phyloP scores from a whole-genome alignment of 257 asterid species.

The Petunia axillaris region DNA sequence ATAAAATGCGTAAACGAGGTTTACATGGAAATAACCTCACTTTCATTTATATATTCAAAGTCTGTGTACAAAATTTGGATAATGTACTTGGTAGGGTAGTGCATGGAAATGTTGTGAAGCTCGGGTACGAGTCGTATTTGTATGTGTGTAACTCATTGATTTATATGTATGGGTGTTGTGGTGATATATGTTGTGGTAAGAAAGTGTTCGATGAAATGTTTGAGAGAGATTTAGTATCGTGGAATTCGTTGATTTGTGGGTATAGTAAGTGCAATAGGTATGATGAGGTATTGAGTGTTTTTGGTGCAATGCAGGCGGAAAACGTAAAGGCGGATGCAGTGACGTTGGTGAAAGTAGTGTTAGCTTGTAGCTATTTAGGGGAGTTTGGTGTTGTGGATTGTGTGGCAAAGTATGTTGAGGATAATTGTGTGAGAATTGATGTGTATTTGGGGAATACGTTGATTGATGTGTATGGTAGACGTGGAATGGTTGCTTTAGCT shows the following conservation, averaged over 20 bases:
- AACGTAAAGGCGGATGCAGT: constrained; percentile 43
- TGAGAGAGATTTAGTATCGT: constrained; percentile 44
- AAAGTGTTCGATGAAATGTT: constrained; percentile 40
- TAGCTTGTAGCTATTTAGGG: constrained; percentile 37
- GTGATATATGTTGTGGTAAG: constrained; percentile 32
- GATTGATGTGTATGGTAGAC: constrained; percentile 45
- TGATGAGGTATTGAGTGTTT: constrained; percentile 36
- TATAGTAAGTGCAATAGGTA: constrained; percentile 36
- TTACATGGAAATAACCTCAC: constrained; percentile 40
- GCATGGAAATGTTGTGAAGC: constrained; percentile 41
- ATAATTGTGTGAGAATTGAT: constrained; percentile 34
- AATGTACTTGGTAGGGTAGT: constrained; percentile 31
- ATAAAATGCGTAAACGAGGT: constrained; percentile 44
- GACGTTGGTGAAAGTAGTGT: constrained; percentile 46
- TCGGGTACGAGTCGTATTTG: constrained; percentile 43
- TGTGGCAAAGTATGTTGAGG: constrained; percentile 33
- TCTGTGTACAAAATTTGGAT: constrained; percentile 36
- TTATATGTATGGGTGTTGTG: constrained; percentile 39
- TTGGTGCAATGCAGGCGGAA: constrained; percentile 26
- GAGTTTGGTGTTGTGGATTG: constrained; percentile 29
- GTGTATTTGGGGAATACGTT: constrained; percentile 45
- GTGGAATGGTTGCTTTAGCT: constrained; percentile 37
- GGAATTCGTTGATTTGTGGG: constrained; percentile 55
- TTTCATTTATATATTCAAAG: constrained; percentile 36
- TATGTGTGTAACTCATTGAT: constrained; percentile 43